Percentiles rank a stretch among this genome's conserved stretches.
These are phyloP conservation scores for Talaromyces sp. DNA, from an alignment of 2,329 filamentous ascomycete genomes.

Conservation along the genomic window DNA sequence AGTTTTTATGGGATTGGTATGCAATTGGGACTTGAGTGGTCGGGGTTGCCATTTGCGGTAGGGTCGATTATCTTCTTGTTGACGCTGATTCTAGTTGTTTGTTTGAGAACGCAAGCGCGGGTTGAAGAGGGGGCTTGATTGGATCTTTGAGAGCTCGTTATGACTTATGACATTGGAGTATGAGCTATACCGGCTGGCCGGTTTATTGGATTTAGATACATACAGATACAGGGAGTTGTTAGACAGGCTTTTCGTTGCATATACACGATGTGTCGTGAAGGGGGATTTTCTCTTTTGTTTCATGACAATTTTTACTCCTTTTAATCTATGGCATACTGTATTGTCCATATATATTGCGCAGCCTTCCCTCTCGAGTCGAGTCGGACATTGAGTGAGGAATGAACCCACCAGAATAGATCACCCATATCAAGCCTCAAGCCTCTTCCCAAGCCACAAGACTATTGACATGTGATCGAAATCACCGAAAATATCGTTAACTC, in stretches of 20 bases:
- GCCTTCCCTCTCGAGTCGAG: neutral
- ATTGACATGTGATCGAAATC: neutral
- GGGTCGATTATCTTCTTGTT: constrained; percentile 20
- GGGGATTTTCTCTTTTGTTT: neutral
- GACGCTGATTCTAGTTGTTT: constrained; percentile 7
- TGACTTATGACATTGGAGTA: neutral
- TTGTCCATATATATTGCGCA: neutral
- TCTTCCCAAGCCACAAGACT: neutral
- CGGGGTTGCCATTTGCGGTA: constrained; percentile 29
- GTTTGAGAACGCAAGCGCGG: constrained; percentile 5
- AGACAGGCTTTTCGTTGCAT: neutral
- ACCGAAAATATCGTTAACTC: neutral
- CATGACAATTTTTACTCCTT: neutral
- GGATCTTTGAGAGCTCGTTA: neutral
- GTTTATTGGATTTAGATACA: neutral
- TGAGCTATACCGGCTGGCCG: neutral
- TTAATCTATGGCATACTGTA: neutral
- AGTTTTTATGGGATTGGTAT: constrained; percentile 26
- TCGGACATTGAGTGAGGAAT: neutral
- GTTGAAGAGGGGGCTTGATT: neutral
- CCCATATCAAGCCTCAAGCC: neutral
- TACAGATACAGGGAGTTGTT: neutral
- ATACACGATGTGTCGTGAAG: neutral
- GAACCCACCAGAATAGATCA: neutral
- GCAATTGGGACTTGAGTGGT: constrained; percentile 27